Evolutionary conservation across 2,329 filamentous ascomycete species (phyloP), one percentile per base, ranked within the genome.

Genomic region (Coniochaeta sp.): DNA sequence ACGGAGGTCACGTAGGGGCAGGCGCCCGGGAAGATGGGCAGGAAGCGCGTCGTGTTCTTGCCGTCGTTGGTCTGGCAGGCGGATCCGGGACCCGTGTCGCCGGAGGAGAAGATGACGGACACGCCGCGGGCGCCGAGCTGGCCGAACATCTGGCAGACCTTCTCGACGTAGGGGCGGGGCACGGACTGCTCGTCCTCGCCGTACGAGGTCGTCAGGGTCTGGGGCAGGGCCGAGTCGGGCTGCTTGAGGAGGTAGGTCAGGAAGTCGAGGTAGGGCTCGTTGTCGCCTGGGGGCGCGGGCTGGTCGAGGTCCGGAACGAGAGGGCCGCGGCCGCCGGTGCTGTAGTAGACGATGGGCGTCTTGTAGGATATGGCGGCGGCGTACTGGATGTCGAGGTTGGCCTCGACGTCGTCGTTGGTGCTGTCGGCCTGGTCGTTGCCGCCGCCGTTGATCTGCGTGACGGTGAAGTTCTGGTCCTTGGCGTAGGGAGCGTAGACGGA

Each of bases 91-190:
- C 77, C 77, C 3, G 64, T 57, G 65, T 91, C 87, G 6, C 89
- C 89, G 14, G 81, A 82, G 17, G 82, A 79, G 64, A 86, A 84
- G 59, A 91, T 76, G 19, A 90, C 76, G 0, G 85, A 83, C n/a
- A 89, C 82, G 38, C 88, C 88, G 14, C 88, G 82, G 1, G 83
- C 79, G 24, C 86, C 86, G 6, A 91, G 80, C 62, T 87, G 83
- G 36, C 79, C 79, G 72, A 89, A 89, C 24, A 84, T 81, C 60
- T 82, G 77, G 66, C 81, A 80, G n/a, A 76, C 70, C 14, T 73
- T 71, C 16, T 66, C 76, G 9, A 84, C 81, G 68, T 89, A 89
- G 3, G 77, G 73, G 26, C 73, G 72, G 0, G 86, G 85, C 0
- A 90, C 76, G 3, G 78, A 81, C 69, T 87, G 85, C 71, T 89